phyloP scores from a whole-genome alignment of 768 basidiomycete genomes.

The Boletus speciosus region DNA sequence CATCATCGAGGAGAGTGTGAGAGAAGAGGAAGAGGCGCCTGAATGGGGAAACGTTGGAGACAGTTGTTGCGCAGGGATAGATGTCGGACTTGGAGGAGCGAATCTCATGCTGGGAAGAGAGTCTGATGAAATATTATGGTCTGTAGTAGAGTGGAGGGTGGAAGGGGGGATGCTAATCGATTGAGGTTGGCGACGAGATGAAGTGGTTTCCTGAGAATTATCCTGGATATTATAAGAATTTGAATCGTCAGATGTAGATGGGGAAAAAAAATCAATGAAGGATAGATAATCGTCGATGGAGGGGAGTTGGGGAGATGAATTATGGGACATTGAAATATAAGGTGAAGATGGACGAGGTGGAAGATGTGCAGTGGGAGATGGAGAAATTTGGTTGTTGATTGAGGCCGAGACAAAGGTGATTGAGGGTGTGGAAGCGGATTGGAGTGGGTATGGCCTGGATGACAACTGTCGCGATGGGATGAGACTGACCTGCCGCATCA shows the following conservation, averaged over 20 bases:
- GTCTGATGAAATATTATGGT: constrained; percentile 15
- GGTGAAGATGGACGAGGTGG: constrained; percentile 24
- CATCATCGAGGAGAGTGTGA: constrained; percentile 26
- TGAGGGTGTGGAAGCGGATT: constrained; percentile 21
- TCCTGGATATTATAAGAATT: constrained; percentile 4
- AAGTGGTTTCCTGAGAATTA: background rate
- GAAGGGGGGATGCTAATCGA: constrained; percentile 20
- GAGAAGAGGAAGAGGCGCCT: constrained; percentile 12
- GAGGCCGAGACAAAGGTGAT: constrained; percentile 32
- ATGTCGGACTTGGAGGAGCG: constrained; percentile 29
- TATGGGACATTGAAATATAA: constrained; percentile 19
- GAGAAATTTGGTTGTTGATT: constrained; percentile 31
- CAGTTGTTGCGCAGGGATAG: background rate
- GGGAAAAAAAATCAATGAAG: constrained; percentile 46
- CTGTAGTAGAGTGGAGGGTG: constrained; percentile 16
- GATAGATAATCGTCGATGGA: constrained; percentile 37
- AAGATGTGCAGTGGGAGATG: constrained; percentile 35
- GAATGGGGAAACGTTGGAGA: constrained; percentile 12
- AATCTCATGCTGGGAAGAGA: constrained; percentile 33
- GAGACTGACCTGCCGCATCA: constrained; percentile 6
- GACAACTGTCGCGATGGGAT: constrained; percentile 18
- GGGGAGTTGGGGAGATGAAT: constrained; percentile 11
- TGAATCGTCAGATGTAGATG: constrained; percentile 18
- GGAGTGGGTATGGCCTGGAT: constrained; percentile 7
- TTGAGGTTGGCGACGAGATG: constrained; percentile 15